Base-by-base conservation (phyloP, 139 green algal genomes). In the Coelastrella sp. region DNA sequence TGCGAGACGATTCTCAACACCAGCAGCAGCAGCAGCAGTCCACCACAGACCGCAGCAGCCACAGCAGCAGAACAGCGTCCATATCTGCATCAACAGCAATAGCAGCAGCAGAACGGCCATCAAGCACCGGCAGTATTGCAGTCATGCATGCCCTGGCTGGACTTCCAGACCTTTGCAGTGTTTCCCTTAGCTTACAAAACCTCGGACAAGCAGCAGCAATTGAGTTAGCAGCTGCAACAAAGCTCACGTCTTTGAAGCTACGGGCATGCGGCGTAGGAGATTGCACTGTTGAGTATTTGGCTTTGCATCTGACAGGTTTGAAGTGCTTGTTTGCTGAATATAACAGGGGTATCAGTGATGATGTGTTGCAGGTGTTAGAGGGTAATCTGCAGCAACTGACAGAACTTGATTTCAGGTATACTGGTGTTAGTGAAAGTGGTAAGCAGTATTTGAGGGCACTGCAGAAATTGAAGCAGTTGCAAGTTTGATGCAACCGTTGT, bases 1-100 rank as follows among this genome's bases (percentile, higher is more conserved):
- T 57, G 32, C 21, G 34, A n/a, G 32, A 53, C 17, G 30, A 40
- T 8, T n/a, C 32, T 7, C 75, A 50, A 34, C 75, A 72, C 57
- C 76, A 72, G 73, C 69, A 78, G n/a, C 73, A 81, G 73, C 53
- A 63, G 53, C 53, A 63, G 37, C 69, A 79, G 23, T 30, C 53
- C 53, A 25, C 53, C 11, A 21, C 5, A 32, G 21, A 5, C 76
- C 38, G 19, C 75, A 68, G 75, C 75, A 71, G 76, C 76, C 53
- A 50, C 69, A 78, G 8, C 73, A 79, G 71, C 71, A 64, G 71
- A 41, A 79, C 8, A 9, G 41, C 71, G 17, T 17, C 35, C n/a
- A 8, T 17, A 43, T 23, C 48, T 57, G 19, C 57, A 40, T 6
- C 75, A 68, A 51, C 75, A 59, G 76, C 76, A 72, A 50, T 41